Percentiles rank a stretch among this genome's conserved stretches.
Conservation (phyloP, 1,284 basidiomycete genomes). For the Heterobasidion occidentale region DNA sequence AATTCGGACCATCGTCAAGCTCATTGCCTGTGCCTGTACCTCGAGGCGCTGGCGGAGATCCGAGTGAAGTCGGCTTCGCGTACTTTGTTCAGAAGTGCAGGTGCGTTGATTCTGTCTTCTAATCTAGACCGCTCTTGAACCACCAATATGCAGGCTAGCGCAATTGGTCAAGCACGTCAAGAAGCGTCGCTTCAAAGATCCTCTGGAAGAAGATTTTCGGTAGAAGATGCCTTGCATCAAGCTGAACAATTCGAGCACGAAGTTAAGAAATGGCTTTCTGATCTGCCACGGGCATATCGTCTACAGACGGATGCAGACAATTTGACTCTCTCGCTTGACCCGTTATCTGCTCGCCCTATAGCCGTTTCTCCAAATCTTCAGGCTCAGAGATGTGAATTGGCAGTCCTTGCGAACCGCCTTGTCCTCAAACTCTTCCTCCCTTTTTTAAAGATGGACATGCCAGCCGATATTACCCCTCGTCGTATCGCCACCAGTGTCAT, state of each 20-base stretch:
- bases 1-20: slow-evolving; percentile 37
- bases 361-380: slow-evolving; percentile 26
- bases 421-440: slow-evolving; percentile 62
- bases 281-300: slow-evolving; percentile 37
- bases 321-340: slow-evolving; percentile 4
- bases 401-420: slow-evolving; percentile 48
- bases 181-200: slow-evolving; percentile 33
- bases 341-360: slow-evolving; percentile 6
- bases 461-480: slow-evolving; percentile 23
- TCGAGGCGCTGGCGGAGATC: slow-evolving; percentile 16
- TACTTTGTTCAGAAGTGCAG: slow-evolving; percentile 42
- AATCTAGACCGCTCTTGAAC: background rate
- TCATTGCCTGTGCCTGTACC: slow-evolving; percentile 30
- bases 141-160: slow-evolving; percentile 25
- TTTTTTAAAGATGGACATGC: slow-evolving; percentile 36
- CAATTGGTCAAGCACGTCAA: slow-evolving; percentile 43
- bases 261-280: slow-evolving; percentile 42
- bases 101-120: slow-evolving; percentile 20
- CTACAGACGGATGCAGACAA: slow-evolving; percentile 26
- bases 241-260: slow-evolving; percentile 49
- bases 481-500: slow-evolving; percentile 49
- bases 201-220: slow-evolving; percentile 21
- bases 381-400: slow-evolving; percentile 50
- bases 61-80: slow-evolving; percentile 24
- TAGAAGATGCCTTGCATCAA: slow-evolving; percentile 38